Percentiles rank a stretch among this genome's conserved stretches.
These are phyloP conservation scores for Homolaphlyctis polyrhiza DNA, from an alignment of 371 early-diverging fungal species.

Conservation along the genomic window DNA sequence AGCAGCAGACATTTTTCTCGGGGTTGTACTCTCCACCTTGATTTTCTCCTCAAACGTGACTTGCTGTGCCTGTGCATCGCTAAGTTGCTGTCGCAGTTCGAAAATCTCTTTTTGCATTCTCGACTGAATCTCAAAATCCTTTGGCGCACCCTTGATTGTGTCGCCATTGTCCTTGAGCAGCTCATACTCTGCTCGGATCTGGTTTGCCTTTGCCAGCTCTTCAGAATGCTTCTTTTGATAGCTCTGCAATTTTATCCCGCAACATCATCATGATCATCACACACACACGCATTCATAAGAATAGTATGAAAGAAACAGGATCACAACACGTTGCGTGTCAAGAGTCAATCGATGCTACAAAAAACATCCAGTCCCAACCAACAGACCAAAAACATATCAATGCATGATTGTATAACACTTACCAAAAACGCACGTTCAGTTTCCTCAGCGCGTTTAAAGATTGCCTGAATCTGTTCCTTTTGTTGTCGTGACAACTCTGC, in stretches of 20 bases:
- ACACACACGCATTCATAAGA: too few relatives aligned
- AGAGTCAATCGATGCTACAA: too few relatives aligned
- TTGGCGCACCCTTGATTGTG: background rate
- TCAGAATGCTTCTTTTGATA: constrained; percentile 35
- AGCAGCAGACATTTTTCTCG: background rate
- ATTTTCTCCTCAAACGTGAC: constrained; percentile 24
- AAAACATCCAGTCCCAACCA: background rate
- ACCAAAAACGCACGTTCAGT: constrained; percentile 40
- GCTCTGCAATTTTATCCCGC: constrained; percentile 10
- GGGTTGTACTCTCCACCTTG: constrained; percentile 10
- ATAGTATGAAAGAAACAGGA: background rate
- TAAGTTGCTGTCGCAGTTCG: constrained; percentile 15
- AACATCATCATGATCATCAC: too few relatives aligned
- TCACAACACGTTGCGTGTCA: background rate
- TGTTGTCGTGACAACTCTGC: constrained; percentile 42
- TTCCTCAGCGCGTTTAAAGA: constrained; percentile 39
- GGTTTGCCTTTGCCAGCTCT: constrained; percentile 26
- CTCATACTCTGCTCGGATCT: constrained; percentile 19
- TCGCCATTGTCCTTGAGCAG: background rate
- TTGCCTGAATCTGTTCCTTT: constrained; percentile 39
- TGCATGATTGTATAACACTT: background rate
- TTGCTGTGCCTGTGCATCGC: constrained; percentile 24
- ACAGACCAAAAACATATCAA: background rate
- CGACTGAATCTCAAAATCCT: background rate
- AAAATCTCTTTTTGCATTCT: constrained; percentile 15